Evolutionary conservation across 1,139 yeast genomes (phyloP).

Genomic region (Meyerozyma elateridarum): DNA sequence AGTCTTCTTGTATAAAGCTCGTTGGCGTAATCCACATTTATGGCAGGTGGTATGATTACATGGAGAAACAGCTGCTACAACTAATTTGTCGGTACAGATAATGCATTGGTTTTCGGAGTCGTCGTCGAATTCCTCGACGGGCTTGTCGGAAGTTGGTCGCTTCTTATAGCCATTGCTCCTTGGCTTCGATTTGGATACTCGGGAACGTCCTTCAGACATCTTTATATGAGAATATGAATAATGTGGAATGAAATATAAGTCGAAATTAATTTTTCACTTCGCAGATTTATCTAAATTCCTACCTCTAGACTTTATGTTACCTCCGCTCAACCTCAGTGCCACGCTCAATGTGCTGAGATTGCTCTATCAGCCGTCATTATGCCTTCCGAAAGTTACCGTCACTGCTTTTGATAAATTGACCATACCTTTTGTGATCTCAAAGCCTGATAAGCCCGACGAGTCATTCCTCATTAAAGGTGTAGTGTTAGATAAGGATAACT

Average conservation of each 20-base stretch:
- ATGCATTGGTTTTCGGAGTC: conserved; percentile 55
- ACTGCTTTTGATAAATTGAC: conserved; percentile 62
- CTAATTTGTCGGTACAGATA: conserved; percentile 75
- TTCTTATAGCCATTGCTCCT: too few relatives aligned
- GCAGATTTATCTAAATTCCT: conserved; percentile 12
- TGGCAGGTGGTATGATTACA: conserved; percentile 88
- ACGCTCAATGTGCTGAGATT: conserved; percentile 63
- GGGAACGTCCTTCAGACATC: not conserved
- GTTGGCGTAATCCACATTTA: conserved; percentile 73
- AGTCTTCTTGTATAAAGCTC: conserved; percentile 71
- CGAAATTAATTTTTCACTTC: conserved; percentile 3
- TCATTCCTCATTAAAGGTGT: conserved; percentile 58
- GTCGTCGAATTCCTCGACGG: conserved; percentile 23
- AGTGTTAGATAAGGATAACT: conserved; percentile 91
- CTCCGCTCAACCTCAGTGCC: conserved; percentile 60
- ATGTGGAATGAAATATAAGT: conserved; percentile 4
- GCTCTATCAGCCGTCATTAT: conserved; percentile 57
- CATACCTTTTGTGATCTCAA: conserved; percentile 38
- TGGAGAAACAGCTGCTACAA: conserved; percentile 64
- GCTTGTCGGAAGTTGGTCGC: too few relatives aligned
- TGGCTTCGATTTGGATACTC: too few relatives aligned
- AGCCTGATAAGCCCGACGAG: conserved; percentile 12
- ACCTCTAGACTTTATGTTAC: not conserved
- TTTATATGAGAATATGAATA: not conserved
- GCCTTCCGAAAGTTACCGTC: conserved; percentile 63